Base-by-base conservation (phyloP, 75 land plant species). In the Adiantum capillusveneris region DNA sequence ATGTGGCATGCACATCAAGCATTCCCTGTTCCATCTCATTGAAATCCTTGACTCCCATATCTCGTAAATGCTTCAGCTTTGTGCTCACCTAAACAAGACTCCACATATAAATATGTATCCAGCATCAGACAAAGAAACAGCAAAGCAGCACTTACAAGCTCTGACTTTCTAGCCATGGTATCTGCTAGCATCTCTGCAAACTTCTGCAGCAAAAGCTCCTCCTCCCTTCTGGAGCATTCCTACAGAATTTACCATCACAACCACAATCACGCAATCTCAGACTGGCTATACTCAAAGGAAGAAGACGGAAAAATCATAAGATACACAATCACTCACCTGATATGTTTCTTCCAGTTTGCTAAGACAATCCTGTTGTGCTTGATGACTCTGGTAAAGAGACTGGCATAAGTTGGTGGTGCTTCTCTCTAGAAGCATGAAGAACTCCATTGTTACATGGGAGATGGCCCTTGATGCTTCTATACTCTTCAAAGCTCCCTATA, bases 211-310 rank as follows among this genome's bases (percentile, higher is more conserved):
- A 95, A 57, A 56, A 75, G 76, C 31, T 65, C 73, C 58, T 95
- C 93, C 68, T 86, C 90, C 56, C 63, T 70, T 25, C 72, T 86
- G 66, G 87, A 78, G 70, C 84, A 83, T 43, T 83, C 87, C 90
- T 86, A 52, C 19, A 51, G 13, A 45, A 1, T 5, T 19, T 16
- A 12, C 13, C 20, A 19, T 16, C 6, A 48, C 18, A 48, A 5
- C 12, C 25, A 1, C 6, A 24, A 44, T 43, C 9, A 41, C 9
- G 14, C 43, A 9, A 41, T 41, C 14, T 14, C 12, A 41, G 20
- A 25, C 50, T 44, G 43, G 14, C 45, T 52, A 22, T 27, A 53
- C 25, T 22, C 11, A 29, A 51, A 44, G 13, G 25, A 22, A 43
- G 25, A 42, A 24, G 55, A 3, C 0, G 39, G 55, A 48, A 18